phyloP scores from a whole-genome alignment of 257 asterid species.

The Dorcoceras hygrometricum region DNA sequence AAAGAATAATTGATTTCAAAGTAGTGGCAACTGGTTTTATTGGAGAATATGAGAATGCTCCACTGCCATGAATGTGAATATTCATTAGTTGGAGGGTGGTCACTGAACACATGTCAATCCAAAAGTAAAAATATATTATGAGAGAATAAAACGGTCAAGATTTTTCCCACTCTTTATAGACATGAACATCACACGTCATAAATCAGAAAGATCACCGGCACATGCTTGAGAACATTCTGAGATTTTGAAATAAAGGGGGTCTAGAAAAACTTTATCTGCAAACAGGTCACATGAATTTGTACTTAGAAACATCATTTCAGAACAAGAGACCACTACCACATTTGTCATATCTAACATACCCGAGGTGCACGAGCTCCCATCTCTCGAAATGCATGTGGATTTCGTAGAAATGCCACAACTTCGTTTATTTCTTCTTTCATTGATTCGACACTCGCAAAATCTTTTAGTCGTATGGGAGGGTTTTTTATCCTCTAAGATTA shows the following conservation, averaged over 20 bases:
- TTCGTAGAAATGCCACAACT: constrained; percentile 90
- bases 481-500: constrained; percentile 76
- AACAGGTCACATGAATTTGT: constrained; percentile 13
- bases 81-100: not conserved
- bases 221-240: not conserved
- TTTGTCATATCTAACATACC: constrained; percentile 48
- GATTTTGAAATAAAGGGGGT: too few relatives aligned
- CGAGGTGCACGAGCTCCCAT: constrained; percentile 99
- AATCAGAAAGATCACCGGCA: not conserved
- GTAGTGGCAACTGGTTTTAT: too few relatives aligned
- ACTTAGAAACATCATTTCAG: not conserved
- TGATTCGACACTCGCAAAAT: constrained; percentile 92
- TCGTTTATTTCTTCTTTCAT: constrained; percentile 95
- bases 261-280: constrained; percentile 6
- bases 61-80: not conserved
- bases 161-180: not conserved
- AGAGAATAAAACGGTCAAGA: not conserved
- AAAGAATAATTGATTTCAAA: too few relatives aligned
- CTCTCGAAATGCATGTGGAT: constrained; percentile 89
- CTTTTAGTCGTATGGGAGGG: constrained; percentile 87
- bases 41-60: not conserved
- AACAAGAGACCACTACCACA: constrained; percentile 19
- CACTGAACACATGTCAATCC: not conserved
- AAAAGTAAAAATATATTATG: not conserved
- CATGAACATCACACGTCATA: not conserved